Evolutionary conservation across 2,329 filamentous ascomycete species (phyloP).

Genomic region (Tolypocladium ovalisporum): DNA sequence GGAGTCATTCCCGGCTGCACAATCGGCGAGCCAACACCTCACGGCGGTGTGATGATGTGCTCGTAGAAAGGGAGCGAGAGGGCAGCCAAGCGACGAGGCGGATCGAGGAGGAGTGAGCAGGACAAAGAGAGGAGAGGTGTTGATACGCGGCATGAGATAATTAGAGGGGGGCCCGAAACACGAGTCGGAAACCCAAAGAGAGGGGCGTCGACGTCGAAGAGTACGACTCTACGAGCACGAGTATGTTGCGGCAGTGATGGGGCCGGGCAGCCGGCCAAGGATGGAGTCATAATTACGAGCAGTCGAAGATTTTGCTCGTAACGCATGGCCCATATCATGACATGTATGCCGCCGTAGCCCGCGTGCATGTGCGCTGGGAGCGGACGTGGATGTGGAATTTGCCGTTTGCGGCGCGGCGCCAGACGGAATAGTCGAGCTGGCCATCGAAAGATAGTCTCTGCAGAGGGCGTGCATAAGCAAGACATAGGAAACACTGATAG

Average conservation of each 20-base stretch:
- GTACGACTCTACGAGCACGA: not conserved
- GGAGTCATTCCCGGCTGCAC: not conserved
- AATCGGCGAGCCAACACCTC: not conserved
- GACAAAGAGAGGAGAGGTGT: not conserved
- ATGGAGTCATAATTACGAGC: not conserved
- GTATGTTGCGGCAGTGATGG: not conserved
- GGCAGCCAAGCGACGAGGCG: not conserved
- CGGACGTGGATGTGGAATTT: not conserved
- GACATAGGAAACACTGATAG: not conserved
- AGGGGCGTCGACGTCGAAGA: not conserved
- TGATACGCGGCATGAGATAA: not conserved
- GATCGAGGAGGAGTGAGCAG: not conserved
- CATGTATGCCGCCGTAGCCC: not conserved
- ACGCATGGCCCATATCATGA: not conserved
- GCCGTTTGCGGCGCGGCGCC: not conserved
- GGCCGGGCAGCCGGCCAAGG: not conserved
- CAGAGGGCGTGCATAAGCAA: not conserved
- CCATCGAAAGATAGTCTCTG: not conserved
- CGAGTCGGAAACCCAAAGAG: not conserved
- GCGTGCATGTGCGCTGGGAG: not conserved
- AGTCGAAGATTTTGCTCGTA: not conserved
- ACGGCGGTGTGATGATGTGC: not conserved
- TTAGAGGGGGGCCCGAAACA: not conserved
- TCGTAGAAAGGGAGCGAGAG: not conserved
- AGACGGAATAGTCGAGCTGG: not conserved